Evolutionary conservation across 2,329 filamentous ascomycete genomes (phyloP), one percentile per base, ranked within the genome.

Genomic region (Myriangium duriaei): DNA sequence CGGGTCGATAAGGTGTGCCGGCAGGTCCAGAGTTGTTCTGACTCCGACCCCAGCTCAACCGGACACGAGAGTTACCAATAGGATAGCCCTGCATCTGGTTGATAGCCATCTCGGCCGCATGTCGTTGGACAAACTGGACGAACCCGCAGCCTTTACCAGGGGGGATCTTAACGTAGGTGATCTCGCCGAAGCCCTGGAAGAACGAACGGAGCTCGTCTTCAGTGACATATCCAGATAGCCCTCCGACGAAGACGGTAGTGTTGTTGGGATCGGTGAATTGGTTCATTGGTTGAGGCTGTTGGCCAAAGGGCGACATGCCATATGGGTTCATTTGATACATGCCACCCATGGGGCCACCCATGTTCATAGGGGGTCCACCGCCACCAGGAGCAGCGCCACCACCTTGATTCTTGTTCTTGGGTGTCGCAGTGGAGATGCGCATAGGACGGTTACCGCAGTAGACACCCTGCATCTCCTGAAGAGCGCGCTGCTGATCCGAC

Each of bases 21-120:
- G 93, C 91, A 38, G 79, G 79, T 41, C 91, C 91, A 45, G 88
- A 96, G 72, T 98, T 98, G 76, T 96, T 98, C 72, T 98, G 91
- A 39, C 83, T 92, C 47, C 91, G 83, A 47, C 91, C 91, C 91
- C 91, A 98, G 60, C 85, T 94, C 49, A 98, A 74, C 54, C 91
- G 86, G 43, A 98, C 91, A 49, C 91, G 86, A 32, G 88, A 96
- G 72, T 98, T 98, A 40, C 91, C 91, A 54, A 98, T 98, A 15
- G 91, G 91, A 60, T 98, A 98, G 44, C 91, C 91, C 66, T 98
- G 91, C 91, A 98, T 98, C 67, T 98, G 91, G 68, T 98, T 98
- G 74, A 98, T 98, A 50, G 91, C 91, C 91, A 98, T 98, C 68
- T 98, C 91, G 11, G 91, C 91, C 37, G 91, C 91, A 56, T 98